Base-by-base conservation (phyloP, 176 grass and related monocot species). In the Aegilops umbellulata region DNA sequence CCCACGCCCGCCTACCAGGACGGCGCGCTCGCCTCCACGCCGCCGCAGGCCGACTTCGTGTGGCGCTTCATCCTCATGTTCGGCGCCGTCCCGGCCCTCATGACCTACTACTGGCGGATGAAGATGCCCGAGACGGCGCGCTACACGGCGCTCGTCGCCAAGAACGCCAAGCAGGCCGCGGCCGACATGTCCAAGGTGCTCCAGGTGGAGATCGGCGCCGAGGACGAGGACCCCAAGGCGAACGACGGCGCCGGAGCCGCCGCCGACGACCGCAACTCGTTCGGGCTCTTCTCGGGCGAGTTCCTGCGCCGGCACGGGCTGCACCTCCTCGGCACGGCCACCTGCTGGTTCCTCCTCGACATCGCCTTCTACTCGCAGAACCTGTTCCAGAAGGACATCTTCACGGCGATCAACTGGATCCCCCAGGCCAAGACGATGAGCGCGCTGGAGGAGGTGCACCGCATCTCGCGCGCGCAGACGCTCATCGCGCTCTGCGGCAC, bases 361-460 rank as follows among this genome's bases (percentile, higher is more conserved):
- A 90, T 92, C 74, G 94, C 92, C 78, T 92, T 97, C 88, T 97
- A 97, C 88, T 88, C 85, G 39, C 92, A 97, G 88, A 97, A 94
- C 83, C 90, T 97, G 66, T 94, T 97, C 36, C 94, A 97, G 77
- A 94, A 92, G 77, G 80, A 90, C 79, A 94, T 97, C 78, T 97
- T 97, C 87, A 87, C 75, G 4, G 90, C 93, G 16, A 88, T 88
- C 6, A 3, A 23, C 23, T 92, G 90, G 92, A 85, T 94, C 16
- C 90, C 92, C 41, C 58, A 76, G 83, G 87, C 87, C 0, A 74
- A 36, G 13, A 83, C 81, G 32, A 94, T 94, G 90, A 85, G 71
- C 85, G 92, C 92, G 0, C 61, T 94, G 0, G 90, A 94, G 53
- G 92, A 94, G 74, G 65, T 91, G 4, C 89, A 74, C 80, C 89